Base-by-base conservation (phyloP, 768 basidiomycete species). In the Trametes maxima region DNA sequence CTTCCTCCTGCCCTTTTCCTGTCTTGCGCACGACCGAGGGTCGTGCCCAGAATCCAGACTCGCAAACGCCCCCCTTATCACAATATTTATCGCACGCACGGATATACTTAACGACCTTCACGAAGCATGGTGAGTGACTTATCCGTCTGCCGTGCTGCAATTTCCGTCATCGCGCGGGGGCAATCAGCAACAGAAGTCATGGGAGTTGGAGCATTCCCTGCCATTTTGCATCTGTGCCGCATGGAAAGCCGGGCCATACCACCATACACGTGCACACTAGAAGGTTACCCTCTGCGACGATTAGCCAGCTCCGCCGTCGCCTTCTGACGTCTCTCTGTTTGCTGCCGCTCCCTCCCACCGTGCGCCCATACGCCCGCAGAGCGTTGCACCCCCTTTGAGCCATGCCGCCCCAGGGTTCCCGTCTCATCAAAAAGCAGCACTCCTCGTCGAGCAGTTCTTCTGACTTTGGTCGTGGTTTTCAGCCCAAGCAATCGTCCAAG, bases 351-450 rank as follows among this genome's bases (percentile, higher is more conserved):
- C 63, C 53, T 46, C 51, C 54, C 57, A 11, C 47, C 59, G 60
- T 39, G 62, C 51, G 55, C 57, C 42, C 62, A 63, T 53, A 67
- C 60, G 59, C 65, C 67, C 73, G 25, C 28, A 45, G 47, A 49
- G 59, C 46, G 54, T 44, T 57, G 48, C 57, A 46, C 36, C 40
- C 43, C 25, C 51, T 35, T 44, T 21, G 63, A 72, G 72, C 65
- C 76, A 83, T 86, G 83, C 74, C 77, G 61, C 79, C 76, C 57
- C 57, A 58, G 57, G 70, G 73, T 50, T 81, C 79, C 53, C 80
- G 76, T 68, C 77, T 70, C 36, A 45, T 82, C 69, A 78, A 76
- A 64, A 78, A 72, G 62, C 72, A 72, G 62, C 72, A 74, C 64
- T 77, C 72, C 28, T 57, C 59, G 43, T 62, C 75, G 64, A 78